Percentiles rank a stretch among this genome's conserved stretches.
Evolutionary conservation across 495 filamentous ascomycete genomes (phyloP).

Genomic region (Sporormia fimetaria): DNA sequence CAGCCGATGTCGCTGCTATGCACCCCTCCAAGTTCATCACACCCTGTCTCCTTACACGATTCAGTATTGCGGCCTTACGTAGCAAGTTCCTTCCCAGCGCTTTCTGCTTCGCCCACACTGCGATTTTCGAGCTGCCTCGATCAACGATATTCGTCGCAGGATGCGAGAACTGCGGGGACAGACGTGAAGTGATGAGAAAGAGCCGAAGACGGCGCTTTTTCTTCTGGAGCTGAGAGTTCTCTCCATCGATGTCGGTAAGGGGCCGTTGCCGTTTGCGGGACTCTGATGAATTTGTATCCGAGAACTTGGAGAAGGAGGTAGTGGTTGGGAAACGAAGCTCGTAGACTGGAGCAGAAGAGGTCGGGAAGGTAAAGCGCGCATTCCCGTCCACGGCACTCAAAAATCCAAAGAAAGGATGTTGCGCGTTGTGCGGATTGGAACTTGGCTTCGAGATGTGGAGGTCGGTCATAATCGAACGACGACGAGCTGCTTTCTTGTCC

Average conservation of each 20-base stretch:
- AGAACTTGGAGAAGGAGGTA: slow-evolving; percentile 8
- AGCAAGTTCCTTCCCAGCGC: slow-evolving; percentile 34
- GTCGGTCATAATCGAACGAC: too few relatives aligned
- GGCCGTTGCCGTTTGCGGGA: slow-evolving; percentile 48
- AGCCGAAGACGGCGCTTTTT: slow-evolving; percentile 59
- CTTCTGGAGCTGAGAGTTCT: slow-evolving; percentile 36
- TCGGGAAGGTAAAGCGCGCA: too few relatives aligned
- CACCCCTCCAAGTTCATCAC: too few relatives aligned
- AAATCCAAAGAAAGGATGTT: too few relatives aligned
- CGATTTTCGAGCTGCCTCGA: slow-evolving; percentile 44
- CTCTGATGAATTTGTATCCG: not conserved
- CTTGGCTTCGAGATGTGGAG: too few relatives aligned
- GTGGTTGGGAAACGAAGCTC: slow-evolving; percentile 14
- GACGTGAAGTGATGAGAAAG: slow-evolving; percentile 53
- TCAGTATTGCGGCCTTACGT: slow-evolving; percentile 47
- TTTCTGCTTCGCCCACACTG: slow-evolving; percentile 42
- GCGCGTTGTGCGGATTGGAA: too few relatives aligned
- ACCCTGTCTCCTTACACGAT: slow-evolving; percentile 35
- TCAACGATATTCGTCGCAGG: slow-evolving; percentile 59
- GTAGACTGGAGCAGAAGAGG: too few relatives aligned
- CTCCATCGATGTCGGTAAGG: slow-evolving; percentile 51
- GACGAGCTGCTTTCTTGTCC: too few relatives aligned
- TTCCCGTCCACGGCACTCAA: too few relatives aligned
- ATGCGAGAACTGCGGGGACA: slow-evolving; percentile 55
- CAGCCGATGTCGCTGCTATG: not conserved